Evolutionary conservation across 352 stramenopile species (phyloP).

Genomic region (Pythium monospermum): DNA sequence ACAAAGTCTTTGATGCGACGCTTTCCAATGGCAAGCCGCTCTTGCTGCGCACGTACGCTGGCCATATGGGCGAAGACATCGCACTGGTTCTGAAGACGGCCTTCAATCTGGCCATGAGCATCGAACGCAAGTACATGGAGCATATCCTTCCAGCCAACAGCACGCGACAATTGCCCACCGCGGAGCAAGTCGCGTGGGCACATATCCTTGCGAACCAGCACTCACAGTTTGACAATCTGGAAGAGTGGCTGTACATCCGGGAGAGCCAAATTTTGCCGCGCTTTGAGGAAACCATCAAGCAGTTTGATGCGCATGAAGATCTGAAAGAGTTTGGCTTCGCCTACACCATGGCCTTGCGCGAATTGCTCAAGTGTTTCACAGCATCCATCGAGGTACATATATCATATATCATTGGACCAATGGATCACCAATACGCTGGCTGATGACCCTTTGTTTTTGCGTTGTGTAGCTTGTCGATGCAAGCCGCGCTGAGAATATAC

Average conservation of each 20-base stretch:
- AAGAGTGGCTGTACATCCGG: constrained; percentile 77
- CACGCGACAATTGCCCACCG: constrained; percentile 33
- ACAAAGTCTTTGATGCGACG: constrained; percentile 53
- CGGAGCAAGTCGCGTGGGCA: constrained; percentile 70
- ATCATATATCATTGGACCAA: neutral
- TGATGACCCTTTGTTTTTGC: neutral
- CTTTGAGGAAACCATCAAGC: constrained; percentile 52
- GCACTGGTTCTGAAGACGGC: constrained; percentile 69
- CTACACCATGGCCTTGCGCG: constrained; percentile 72
- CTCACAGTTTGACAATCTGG: constrained; percentile 77
- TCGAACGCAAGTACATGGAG: constrained; percentile 82
- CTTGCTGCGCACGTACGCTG: constrained; percentile 36
- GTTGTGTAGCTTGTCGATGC: constrained; percentile 40
- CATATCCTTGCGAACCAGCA: constrained; percentile 82
- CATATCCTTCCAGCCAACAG: constrained; percentile 40
- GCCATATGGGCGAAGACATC: constrained; percentile 53
- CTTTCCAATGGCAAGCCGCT: constrained; percentile 69
- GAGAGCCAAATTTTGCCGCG: constrained; percentile 78
- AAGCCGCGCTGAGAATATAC: constrained; percentile 35
- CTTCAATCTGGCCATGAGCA: constrained; percentile 75
- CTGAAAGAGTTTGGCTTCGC: constrained; percentile 74
- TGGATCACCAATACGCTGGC: neutral
- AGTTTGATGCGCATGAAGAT: constrained; percentile 50
- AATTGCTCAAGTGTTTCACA: constrained; percentile 80
- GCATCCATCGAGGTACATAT: constrained; percentile 62